A percentile compares a stretch with the other conserved stretches of the same genome.
Conservation (phyloP, 164 flowering plant genomes). For the Umbellularia californica region DNA sequence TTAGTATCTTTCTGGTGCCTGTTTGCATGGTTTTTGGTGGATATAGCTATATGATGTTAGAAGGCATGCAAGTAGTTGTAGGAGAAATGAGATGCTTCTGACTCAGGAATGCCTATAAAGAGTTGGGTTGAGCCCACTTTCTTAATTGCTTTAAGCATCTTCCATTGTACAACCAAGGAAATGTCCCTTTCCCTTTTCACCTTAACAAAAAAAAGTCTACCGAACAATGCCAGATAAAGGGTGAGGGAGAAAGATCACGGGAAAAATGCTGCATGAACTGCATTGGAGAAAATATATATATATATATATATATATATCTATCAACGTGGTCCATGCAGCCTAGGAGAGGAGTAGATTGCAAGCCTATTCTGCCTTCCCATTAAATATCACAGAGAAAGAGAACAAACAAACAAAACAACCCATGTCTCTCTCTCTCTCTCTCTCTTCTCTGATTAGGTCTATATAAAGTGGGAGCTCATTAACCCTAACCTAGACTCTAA, state of each 20-base stretch:
- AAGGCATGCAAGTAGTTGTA: not conserved
- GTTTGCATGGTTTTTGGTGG: not conserved
- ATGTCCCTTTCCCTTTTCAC: not conserved
- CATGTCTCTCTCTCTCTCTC: not conserved
- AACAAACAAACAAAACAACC: not conserved
- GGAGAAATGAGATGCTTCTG: not conserved
- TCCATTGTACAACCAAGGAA: not conserved
- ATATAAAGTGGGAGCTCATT: not conserved
- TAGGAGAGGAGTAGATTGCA: constrained; percentile 4
- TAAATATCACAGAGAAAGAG: not conserved
- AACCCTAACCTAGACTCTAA: not conserved
- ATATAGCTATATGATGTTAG: not conserved
- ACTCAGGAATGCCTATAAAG: not conserved
- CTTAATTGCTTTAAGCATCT: not conserved
- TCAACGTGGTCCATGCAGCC: constrained; percentile 8
- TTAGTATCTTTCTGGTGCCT: not conserved
- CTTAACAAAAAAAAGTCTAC: not conserved
- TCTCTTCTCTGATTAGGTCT: not conserved
- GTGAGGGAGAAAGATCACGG: not conserved
- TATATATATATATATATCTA: too few species aligned
- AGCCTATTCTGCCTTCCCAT: not conserved
- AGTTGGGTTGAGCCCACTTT: not conserved
- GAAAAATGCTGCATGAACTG: constrained; percentile 1
- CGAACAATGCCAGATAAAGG: not conserved
- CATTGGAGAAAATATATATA: not conserved